phyloP scores from a whole-genome alignment of 768 basidiomycete genomes.

The Phanerochaete sordida region DNA sequence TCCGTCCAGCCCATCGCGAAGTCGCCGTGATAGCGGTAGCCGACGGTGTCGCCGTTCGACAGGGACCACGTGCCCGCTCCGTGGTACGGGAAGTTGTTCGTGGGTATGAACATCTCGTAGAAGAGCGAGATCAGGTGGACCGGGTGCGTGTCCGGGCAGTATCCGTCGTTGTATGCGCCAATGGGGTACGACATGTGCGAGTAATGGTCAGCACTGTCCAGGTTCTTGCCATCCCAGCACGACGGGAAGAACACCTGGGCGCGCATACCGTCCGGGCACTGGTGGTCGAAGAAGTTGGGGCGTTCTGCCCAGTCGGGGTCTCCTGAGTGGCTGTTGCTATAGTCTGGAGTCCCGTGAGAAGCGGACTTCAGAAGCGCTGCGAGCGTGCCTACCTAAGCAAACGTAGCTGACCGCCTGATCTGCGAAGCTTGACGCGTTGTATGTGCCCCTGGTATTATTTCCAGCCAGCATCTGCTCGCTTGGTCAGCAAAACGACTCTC shows the following conservation, averaged over 20 bases:
- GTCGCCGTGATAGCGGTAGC: slow-evolving; percentile 16
- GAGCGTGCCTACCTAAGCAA: slow-evolving; percentile 13
- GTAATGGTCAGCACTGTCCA: slow-evolving; percentile 33
- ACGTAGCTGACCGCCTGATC: slow-evolving; percentile 17
- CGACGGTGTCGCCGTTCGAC: slow-evolving; percentile 13
- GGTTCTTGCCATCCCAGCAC: slow-evolving; percentile 35
- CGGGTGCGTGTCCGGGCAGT: slow-evolving; percentile 14
- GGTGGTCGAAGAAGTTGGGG: slow-evolving; percentile 15
- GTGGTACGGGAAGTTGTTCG: slow-evolving; percentile 13
- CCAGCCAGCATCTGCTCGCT: slow-evolving; percentile 15
- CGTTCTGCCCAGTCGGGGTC: slow-evolving; percentile 18
- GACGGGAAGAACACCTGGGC: slow-evolving; percentile 26
- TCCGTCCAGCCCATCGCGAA: slow-evolving; percentile 14
- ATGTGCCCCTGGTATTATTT: slow-evolving; percentile 8
- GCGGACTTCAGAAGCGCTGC: background rate
- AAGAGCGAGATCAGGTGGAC: slow-evolving; percentile 17
- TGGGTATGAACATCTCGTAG: slow-evolving; percentile 14
- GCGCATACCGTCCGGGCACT: slow-evolving; percentile 25
- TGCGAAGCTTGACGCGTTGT: slow-evolving; percentile 11
- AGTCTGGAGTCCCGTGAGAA: slow-evolving; percentile 7
- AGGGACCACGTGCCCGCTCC: slow-evolving; percentile 14
- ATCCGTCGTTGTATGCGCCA: slow-evolving; percentile 14
- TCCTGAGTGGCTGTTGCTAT: slow-evolving; percentile 8
- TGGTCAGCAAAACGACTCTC: background rate
- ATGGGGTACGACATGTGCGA: slow-evolving; percentile 32